Percentiles rank a stretch among this genome's conserved stretches.
phyloP scores from a whole-genome alignment of 2,329 filamentous ascomycete genomes.

The Chalara sp. region DNA sequence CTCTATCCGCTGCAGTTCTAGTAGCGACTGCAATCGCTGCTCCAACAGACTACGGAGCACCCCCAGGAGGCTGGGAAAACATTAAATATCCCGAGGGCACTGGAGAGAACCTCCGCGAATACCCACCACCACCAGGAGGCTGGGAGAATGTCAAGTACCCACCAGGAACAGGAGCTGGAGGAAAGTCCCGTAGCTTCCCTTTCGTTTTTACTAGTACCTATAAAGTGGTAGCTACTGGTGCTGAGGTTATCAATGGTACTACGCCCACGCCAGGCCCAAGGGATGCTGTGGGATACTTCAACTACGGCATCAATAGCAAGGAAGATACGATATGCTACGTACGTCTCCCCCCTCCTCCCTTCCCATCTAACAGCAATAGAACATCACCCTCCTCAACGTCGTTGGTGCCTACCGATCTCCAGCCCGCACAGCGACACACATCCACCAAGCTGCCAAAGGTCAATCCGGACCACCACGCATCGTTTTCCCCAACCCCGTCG shows the following conservation, averaged over 20 bases:
- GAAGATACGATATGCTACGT: conserved; percentile 26
- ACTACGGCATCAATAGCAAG: conserved; percentile 40
- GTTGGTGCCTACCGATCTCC: conserved; percentile 37
- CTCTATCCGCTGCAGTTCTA: neutral
- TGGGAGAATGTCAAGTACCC: conserved; percentile 14
- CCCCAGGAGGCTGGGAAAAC: neutral
- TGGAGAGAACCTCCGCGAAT: conserved; percentile 3
- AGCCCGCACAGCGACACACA: conserved; percentile 41
- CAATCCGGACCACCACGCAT: conserved; percentile 38
- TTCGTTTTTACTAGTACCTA: conserved; percentile 39
- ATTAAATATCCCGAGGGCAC: conserved; percentile 3
- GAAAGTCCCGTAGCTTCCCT: neutral
- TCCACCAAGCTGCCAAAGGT: conserved; percentile 39
- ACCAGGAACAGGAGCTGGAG: conserved; percentile 2
- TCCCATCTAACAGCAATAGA: conserved; percentile 16
- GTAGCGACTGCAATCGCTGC: neutral
- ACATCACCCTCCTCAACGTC: conserved; percentile 41
- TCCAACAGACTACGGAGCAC: neutral
- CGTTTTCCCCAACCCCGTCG: conserved; percentile 38
- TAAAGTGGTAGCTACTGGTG: conserved; percentile 37
- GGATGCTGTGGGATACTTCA: conserved; percentile 39
- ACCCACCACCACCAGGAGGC: conserved; percentile 11
- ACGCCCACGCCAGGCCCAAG: conserved; percentile 26
- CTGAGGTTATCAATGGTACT: conserved; percentile 38
- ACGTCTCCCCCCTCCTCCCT: neutral